Evolutionary conservation across 1,139 yeast genomes (phyloP).

Genomic region (Magnusiomyces suaveolens): DNA sequence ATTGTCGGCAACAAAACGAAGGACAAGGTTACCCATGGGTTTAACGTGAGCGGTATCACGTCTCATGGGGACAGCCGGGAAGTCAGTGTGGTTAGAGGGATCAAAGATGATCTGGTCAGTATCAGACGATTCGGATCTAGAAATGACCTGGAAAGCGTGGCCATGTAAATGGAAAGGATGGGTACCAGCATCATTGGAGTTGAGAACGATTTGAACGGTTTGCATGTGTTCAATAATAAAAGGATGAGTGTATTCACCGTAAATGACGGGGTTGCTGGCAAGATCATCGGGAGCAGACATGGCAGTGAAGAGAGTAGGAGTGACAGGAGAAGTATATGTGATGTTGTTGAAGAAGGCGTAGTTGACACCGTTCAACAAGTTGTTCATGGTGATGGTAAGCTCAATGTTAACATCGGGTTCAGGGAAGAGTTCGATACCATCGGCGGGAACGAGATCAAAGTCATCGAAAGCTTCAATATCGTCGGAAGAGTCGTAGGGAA

Average conservation of each 20-base stretch:
- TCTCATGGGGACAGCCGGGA: conserved; percentile 54
- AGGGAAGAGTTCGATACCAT: conserved; percentile 42
- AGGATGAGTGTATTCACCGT: conserved; percentile 74
- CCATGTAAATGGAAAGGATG: conserved; percentile 92
- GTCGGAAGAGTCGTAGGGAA: conserved; percentile 27
- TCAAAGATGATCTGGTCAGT: conserved; percentile 46
- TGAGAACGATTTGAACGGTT: conserved; percentile 54
- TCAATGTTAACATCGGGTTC: conserved; percentile 60
- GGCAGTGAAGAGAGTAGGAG: conserved; percentile 73
- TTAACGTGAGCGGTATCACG: conserved; percentile 61
- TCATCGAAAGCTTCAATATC: conserved; percentile 41
- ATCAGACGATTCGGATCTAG: conserved; percentile 42
- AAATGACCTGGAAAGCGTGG: conserved; percentile 60
- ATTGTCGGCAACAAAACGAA: conserved; percentile 65
- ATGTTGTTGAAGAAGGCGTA: conserved; percentile 85
- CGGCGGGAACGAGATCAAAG: conserved; percentile 50
- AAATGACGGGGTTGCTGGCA: conserved; percentile 48
- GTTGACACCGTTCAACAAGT: conserved; percentile 70
- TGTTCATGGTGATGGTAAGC: conserved; percentile 66
- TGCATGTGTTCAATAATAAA: conserved; percentile 58
- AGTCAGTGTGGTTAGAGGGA: conserved; percentile 41
- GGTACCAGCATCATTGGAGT: conserved; percentile 64
- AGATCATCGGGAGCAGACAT: conserved; percentile 45
- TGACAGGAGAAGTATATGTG: conserved; percentile 68
- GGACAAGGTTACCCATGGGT: conserved; percentile 55